Conservation (phyloP, 208 protist species). For the Borovskyia barvae region DNA sequence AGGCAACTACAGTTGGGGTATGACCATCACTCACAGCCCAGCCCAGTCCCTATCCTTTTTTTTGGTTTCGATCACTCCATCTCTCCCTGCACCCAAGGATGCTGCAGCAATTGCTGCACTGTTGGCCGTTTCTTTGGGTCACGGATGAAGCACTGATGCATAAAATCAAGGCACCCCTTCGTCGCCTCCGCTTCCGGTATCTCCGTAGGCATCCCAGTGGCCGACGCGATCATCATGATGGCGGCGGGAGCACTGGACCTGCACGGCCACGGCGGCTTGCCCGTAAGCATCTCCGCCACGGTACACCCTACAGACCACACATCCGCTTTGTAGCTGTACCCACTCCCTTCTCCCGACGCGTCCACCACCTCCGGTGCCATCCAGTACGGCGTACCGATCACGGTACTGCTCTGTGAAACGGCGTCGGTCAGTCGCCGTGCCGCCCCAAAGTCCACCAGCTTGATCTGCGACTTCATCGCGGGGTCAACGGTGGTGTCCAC, state of each 20-base stretch:
- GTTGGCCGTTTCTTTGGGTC: conserved; percentile 80
- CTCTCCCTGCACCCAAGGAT: conserved; percentile 79
- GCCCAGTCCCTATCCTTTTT: neutral
- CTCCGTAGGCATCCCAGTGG: conserved; percentile 74
- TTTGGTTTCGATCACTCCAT: conserved; percentile 69
- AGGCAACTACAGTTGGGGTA: too few relatives aligned
- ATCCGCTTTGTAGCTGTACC: conserved; percentile 92
- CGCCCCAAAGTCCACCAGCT: conserved; percentile 91
- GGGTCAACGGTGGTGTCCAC: conserved; percentile 74
- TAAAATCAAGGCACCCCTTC: conserved; percentile 80
- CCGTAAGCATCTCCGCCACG: conserved; percentile 92
- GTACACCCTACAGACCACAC: conserved; percentile 94
- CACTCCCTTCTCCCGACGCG: conserved; percentile 31
- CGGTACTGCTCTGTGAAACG: conserved; percentile 81
- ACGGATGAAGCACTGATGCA: conserved; percentile 76
- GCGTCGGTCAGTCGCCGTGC: conserved; percentile 80
- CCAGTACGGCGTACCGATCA: conserved; percentile 93
- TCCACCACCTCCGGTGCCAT: conserved; percentile 93
- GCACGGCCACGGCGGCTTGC: conserved; percentile 88
- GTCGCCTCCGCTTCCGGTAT: conserved; percentile 78
- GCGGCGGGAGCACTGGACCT: conserved; percentile 74
- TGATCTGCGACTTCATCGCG: conserved; percentile 68
- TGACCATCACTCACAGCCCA: too few relatives aligned
- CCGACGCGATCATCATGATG: conserved; percentile 89
- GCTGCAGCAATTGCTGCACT: conserved; percentile 82